Conservation (phyloP, 768 basidiomycete species). For the Rubroboletus pulcherrimus region DNA sequence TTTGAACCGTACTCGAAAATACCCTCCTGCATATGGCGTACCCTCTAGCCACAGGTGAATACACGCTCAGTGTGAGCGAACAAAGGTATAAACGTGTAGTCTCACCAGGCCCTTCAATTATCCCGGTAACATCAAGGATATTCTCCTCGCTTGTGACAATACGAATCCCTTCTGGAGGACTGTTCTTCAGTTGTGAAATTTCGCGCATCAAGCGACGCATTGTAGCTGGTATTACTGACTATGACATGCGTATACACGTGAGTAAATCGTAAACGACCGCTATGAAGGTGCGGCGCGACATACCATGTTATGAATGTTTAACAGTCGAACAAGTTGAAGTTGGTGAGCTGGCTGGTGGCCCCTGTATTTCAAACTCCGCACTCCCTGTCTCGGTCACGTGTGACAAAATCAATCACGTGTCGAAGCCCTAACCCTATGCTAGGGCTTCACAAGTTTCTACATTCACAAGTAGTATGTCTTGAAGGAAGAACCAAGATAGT, state of each 20-base stretch:
- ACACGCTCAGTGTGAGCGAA: constrained; percentile 4
- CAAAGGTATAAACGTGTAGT: not conserved
- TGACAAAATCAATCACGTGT: constrained; percentile 26
- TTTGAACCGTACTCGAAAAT: constrained; percentile 73
- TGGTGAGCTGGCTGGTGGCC: constrained; percentile 14
- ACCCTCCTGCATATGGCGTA: constrained; percentile 70
- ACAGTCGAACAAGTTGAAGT: constrained; percentile 5
- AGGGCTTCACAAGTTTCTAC: not conserved
- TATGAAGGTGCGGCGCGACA: constrained; percentile 1
- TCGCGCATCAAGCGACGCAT: constrained; percentile 89
- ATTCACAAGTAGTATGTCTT: not conserved
- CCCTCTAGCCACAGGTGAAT: constrained; percentile 39
- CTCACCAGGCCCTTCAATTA: constrained; percentile 89
- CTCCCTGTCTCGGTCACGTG: constrained; percentile 23
- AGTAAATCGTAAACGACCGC: not conserved
- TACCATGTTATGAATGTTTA: constrained; percentile 21
- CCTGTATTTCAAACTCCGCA: constrained; percentile 26
- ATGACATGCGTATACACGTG: not conserved
- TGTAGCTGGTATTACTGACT: constrained; percentile 49
- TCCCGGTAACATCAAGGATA: constrained; percentile 80
- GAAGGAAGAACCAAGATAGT: not conserved
- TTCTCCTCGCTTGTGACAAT: constrained; percentile 84
- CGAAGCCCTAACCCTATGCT: constrained; percentile 9
- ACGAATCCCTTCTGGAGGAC: constrained; percentile 90
- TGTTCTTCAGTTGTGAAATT: constrained; percentile 72